Base-by-base conservation (phyloP, 371 early-diverging fungal genomes). In the Mucor plumbeus region DNA sequence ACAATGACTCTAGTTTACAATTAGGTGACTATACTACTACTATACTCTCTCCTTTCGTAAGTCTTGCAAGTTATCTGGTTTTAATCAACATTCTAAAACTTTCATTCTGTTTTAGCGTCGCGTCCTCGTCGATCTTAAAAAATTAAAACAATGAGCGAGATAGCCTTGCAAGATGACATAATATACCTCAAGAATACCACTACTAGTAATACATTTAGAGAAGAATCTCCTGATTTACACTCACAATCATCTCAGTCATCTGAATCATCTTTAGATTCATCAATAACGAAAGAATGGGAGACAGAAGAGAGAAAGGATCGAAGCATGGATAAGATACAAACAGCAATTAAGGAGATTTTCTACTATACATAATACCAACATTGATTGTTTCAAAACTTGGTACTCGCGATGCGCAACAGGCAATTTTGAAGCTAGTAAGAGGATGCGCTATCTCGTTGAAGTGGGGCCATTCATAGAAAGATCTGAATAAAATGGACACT, bases 11-110 rank as follows among this genome's bases (percentile, higher is more conserved):
- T 59, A 48, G 59, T 48, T 65, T 58, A 19, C 58, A 58, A 59
- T 48, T 65, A n/a, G 65, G 58, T 59, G 59, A 58, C 33, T 65
- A 65, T 64, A 43, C 55, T 41, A 57, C 64, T 56, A 44, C 48
- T 7, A 57, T 64, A 44, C 58, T 64, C 33, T 64, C 64, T 57
- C 53, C 36, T 43, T 56, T 64, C 47, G 64, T 58, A 64, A 57
- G 58, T 35, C 55, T 48, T 61, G 61, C 33, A 61, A 59, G 9
- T 59, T 43, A 59, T 59, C 44, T 59, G 60, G 60, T 44, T 59
- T 59, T 59, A 59, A 59, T 59, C 60, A 59, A 59, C 60, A 26
- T 59, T 59, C 60, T 59, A 44, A 59, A 59, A 59, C 60, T 59
- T 59, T 4, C 33, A 59, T 59, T 59, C 60, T 59, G 60, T 43